A percentile compares a stretch with the other conserved stretches of the same genome.
Conservation (phyloP, 1,284 basidiomycete species). For the Naganishia albida region DNA sequence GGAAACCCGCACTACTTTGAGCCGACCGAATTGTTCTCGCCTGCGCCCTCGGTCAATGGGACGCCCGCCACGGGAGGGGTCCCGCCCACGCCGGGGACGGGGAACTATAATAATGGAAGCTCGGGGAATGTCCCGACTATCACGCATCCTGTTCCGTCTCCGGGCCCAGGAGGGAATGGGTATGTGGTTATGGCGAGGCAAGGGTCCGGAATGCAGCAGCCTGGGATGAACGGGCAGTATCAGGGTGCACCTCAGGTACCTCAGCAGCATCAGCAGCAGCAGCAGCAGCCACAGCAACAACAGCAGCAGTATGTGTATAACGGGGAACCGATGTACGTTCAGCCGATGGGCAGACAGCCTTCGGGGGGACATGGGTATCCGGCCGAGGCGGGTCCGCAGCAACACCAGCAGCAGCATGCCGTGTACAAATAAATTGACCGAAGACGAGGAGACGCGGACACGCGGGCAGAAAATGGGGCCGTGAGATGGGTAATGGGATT, state of each 20-base stretch:
- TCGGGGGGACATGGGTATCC: constrained; percentile 13
- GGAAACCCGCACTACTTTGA: constrained; percentile 26
- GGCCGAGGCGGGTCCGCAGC: not conserved
- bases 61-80: constrained; percentile 7
- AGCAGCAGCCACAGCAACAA: not conserved
- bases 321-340: constrained; percentile 9
- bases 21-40: constrained; percentile 23
- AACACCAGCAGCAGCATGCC: constrained; percentile 6
- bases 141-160: constrained; percentile 8
- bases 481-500: too few relatives aligned
- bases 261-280: constrained; percentile 3
- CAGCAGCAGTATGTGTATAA: constrained; percentile 16
- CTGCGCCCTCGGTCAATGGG: constrained; percentile 8
- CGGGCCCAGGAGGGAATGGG: constrained; percentile 2
- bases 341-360: constrained; percentile 12
- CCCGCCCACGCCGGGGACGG: constrained; percentile 10
- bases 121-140: constrained; percentile 23
- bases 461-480: too few relatives aligned
- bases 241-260: not conserved
- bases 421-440: constrained; percentile 13
- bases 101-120: constrained; percentile 22
- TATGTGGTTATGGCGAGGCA: constrained; percentile 14
- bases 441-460: not conserved
- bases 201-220: constrained; percentile 7
- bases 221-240: not conserved